phyloP scores from a whole-genome alignment of 768 basidiomycete genomes.

The Strobilomyces confusus region DNA sequence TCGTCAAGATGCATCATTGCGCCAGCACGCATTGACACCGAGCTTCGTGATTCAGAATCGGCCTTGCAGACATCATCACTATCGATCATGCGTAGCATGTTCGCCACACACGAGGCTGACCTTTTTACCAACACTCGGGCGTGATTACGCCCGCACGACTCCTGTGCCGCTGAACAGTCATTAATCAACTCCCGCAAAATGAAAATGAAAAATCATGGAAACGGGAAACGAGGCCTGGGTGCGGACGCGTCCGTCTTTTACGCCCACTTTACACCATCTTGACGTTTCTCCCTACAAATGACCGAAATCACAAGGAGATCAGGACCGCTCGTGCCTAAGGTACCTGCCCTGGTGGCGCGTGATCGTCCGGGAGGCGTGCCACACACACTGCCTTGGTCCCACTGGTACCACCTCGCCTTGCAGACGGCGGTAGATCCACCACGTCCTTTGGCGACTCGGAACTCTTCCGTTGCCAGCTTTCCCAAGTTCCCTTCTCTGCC shows the following conservation, averaged over 20 bases:
- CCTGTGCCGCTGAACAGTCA: not conserved
- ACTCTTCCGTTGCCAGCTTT: not conserved
- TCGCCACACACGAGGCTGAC: not conserved
- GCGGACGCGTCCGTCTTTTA: not conserved
- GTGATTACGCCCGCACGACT: not conserved
- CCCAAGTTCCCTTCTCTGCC: not conserved
- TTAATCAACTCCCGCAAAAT: not conserved
- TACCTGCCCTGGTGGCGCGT: not conserved
- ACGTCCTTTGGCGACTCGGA: not conserved
- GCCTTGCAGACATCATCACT: not conserved
- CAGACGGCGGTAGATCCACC: not conserved
- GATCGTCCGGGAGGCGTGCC: not conserved
- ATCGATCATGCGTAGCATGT: conserved; percentile 1
- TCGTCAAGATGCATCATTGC: not conserved
- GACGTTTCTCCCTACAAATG: not conserved
- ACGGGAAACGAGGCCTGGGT: not conserved
- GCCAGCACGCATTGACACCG: not conserved
- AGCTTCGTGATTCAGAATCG: too few relatives aligned
- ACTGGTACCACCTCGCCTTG: not conserved
- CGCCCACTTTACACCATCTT: not conserved
- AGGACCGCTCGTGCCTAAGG: not conserved
- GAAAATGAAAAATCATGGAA: not conserved
- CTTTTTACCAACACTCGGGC: not conserved
- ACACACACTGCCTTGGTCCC: not conserved
- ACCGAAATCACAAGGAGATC: not conserved